Evolutionary conservation across 352 stramenopile genomes (phyloP).

Genomic region (Phytopythium helicoides): DNA sequence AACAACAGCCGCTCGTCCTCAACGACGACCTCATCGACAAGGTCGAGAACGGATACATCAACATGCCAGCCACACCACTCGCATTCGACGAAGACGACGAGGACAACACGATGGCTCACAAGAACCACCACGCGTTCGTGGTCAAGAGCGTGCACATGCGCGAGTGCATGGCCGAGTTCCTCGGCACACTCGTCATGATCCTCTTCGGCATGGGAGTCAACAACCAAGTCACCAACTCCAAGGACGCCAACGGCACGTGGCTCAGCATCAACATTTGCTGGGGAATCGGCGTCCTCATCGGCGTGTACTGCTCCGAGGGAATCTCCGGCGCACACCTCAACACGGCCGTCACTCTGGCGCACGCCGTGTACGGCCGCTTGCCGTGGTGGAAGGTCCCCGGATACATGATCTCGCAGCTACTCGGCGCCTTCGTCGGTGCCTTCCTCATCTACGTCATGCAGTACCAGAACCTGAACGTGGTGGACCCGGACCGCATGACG

Average conservation of each 20-base stretch:
- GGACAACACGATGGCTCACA: too few species aligned
- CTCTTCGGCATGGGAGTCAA: slow-evolving; percentile 51
- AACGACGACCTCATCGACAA: too few species aligned
- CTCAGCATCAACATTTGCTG: slow-evolving; percentile 69
- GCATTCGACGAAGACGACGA: too few species aligned
- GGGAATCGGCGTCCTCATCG: slow-evolving; percentile 59
- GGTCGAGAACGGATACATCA: too few species aligned
- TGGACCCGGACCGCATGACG: slow-evolving; percentile 41
- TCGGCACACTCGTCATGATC: slow-evolving; percentile 47
- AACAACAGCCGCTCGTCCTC: too few species aligned
- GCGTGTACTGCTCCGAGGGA: slow-evolving; percentile 38
- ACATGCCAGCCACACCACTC: too few species aligned
- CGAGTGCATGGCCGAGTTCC: slow-evolving; percentile 50
- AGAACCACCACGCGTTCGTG: slow-evolving; percentile 23
- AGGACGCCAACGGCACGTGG: slow-evolving; percentile 43
- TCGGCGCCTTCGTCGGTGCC: slow-evolving; percentile 40
- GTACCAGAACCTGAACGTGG: slow-evolving; percentile 36
- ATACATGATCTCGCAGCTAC: slow-evolving; percentile 33
- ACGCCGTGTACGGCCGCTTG: slow-evolving; percentile 38
- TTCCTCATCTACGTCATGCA: slow-evolving; percentile 43
- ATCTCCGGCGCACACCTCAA: slow-evolving; percentile 57
- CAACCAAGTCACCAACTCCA: slow-evolving; percentile 44
- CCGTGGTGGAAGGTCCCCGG: slow-evolving; percentile 43
- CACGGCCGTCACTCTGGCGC: slow-evolving; percentile 46
- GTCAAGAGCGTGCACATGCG: slow-evolving; percentile 31